Evolutionary conservation across 2,329 filamentous ascomycete species (phyloP).

Genomic region (Claviceps sp.): DNA sequence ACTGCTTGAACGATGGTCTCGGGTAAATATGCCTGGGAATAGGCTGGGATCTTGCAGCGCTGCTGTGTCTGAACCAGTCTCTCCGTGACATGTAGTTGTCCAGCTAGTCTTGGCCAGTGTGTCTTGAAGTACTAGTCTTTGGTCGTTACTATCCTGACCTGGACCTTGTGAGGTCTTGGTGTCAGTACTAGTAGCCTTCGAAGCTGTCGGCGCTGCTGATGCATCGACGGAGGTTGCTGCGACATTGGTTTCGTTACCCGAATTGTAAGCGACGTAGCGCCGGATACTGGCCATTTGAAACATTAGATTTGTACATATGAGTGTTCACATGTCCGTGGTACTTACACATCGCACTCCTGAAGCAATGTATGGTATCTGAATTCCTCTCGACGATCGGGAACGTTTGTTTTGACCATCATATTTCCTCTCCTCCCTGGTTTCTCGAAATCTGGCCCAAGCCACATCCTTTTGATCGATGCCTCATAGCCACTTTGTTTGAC

Average conservation of each 20-base stretch:
- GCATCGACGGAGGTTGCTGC: not conserved
- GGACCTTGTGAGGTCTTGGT: not conserved
- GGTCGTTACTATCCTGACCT: not conserved
- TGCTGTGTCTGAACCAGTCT: conserved; percentile 18
- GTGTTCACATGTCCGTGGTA: conserved; percentile 10
- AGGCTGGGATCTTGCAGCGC: conserved; percentile 42
- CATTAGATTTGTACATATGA: not conserved
- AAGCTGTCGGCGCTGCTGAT: not conserved
- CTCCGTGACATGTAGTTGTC: not conserved
- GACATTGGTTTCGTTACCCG: conserved; percentile 10
- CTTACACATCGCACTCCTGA: conserved; percentile 75
- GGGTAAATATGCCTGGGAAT: conserved; percentile 56
- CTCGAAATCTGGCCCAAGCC: conserved; percentile 70
- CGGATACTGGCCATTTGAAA: conserved; percentile 20
- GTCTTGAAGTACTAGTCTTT: not conserved
- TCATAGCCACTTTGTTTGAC: conserved; percentile 94
- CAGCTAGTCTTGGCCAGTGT: not conserved
- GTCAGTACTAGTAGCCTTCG: not conserved
- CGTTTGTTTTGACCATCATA: conserved; percentile 88
- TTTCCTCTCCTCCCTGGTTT: conserved; percentile 74
- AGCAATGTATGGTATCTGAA: conserved; percentile 78
- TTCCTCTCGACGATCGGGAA: conserved; percentile 81
- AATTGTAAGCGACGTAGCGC: conserved; percentile 27
- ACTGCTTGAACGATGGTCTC: conserved; percentile 31
- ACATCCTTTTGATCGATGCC: conserved; percentile 73